phyloP scores from a whole-genome alignment of 2,329 filamentous ascomycete genomes.

The Alternaria longipes region DNA sequence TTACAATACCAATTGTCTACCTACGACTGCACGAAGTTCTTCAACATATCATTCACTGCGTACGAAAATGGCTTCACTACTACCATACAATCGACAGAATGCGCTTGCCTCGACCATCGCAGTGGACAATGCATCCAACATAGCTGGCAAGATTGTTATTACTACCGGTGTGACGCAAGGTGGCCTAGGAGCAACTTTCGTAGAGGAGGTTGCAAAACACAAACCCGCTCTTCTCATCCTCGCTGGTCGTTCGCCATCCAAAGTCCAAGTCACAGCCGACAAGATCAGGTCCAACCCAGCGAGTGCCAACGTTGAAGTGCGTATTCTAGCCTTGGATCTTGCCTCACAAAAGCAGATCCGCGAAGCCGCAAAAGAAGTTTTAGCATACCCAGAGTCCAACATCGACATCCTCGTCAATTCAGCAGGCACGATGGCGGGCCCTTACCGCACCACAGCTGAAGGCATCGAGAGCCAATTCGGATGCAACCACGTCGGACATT shows the following conservation, averaged over 20 bases:
- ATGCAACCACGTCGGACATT: constrained; percentile 62
- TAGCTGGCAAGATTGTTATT: constrained; percentile 57
- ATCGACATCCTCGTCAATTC: constrained; percentile 58
- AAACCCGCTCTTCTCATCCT: constrained; percentile 42
- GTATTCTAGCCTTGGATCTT: constrained; percentile 49
- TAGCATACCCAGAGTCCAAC: constrained; percentile 36
- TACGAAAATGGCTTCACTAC: constrained; percentile 18
- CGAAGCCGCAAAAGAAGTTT: constrained; percentile 45
- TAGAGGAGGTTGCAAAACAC: constrained; percentile 39
- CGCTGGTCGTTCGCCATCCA: constrained; percentile 55
- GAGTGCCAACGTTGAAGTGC: constrained; percentile 48
- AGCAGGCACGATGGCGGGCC: constrained; percentile 51
- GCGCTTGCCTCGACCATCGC: constrained; percentile 49
- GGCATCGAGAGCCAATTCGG: constrained; percentile 55
- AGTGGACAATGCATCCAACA: constrained; percentile 51
- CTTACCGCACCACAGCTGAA: constrained; percentile 38
- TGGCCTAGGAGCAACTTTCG: constrained; percentile 42
- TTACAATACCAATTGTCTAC: background rate
- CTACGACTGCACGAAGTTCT: background rate
- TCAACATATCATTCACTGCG: background rate
- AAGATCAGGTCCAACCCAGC: constrained; percentile 40
- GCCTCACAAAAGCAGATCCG: constrained; percentile 47
- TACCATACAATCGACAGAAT: constrained; percentile 35
- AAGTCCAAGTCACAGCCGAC: constrained; percentile 53
- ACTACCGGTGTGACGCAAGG: constrained; percentile 45